phyloP scores from a whole-genome alignment of 2,329 filamentous ascomycete genomes.

The Trichoderma sp. region DNA sequence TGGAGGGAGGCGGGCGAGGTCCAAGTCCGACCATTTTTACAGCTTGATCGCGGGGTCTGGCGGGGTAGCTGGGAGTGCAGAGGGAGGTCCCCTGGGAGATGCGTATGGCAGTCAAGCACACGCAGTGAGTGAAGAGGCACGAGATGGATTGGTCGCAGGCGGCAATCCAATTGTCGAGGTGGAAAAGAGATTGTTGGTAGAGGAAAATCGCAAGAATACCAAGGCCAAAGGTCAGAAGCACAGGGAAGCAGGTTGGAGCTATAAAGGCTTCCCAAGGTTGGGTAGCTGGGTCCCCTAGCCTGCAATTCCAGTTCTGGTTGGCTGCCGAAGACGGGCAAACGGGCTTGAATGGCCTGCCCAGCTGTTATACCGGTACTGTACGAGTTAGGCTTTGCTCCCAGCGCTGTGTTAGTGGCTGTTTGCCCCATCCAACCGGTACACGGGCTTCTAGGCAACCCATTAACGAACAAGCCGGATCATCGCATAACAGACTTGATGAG shows the following conservation, averaged over 20 bases:
- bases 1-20: conserved; percentile 52
- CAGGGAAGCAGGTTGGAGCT: conserved; percentile 11
- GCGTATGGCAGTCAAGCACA: neutral
- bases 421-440: neutral
- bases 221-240: neutral
- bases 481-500: neutral
- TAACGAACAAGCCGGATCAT: neutral
- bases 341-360: neutral
- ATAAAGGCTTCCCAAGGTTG: conserved; percentile 8
- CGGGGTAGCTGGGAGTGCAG: conserved; percentile 34
- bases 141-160: neutral
- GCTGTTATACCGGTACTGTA: neutral
- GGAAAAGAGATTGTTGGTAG: neutral
- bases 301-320: conserved; percentile 9
- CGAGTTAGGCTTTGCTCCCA: neutral
- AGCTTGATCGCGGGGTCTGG: conserved; percentile 38
- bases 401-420: neutral
- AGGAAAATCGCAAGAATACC: neutral
- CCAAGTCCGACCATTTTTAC: conserved; percentile 54
- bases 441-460: neutral
- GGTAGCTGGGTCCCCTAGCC: neutral
- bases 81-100: neutral
- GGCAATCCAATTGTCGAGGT: neutral
- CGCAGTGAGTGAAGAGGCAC: neutral
- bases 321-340: conserved; percentile 7